Evolutionary conservation across 176 grass and related monocot species (phyloP), one percentile per base, ranked within the genome.

Genomic region (Oryza officinalis): DNA sequence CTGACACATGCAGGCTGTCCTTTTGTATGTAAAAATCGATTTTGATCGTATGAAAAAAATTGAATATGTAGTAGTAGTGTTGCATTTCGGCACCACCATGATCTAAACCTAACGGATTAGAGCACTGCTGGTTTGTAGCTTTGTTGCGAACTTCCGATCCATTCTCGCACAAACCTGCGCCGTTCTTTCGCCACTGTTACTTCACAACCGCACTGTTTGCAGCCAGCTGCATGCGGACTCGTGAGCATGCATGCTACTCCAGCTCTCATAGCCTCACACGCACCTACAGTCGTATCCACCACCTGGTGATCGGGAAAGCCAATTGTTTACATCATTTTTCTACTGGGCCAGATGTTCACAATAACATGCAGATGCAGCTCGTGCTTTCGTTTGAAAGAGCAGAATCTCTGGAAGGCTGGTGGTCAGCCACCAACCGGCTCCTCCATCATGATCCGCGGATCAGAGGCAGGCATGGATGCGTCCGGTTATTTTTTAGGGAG

Each of bases 381-480:
- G 10, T 66, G 27, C 33, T 37, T 67, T 40, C 18, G 17, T 67
- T 13, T 35, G 59, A 57, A 13, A 31, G 27, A 86, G 72, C 23
- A 69, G 22, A 90, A 66, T 82, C 74, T 65, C 27, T 14, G 35
- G 25, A 57, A 85, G 33, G 72, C 59, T 47, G 26, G 22, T 60
- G 54, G 73, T 63, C 84, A 86, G 46, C 84, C 80, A 77, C 84
- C 88, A 79, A 86, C 83, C 74, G 0, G 0, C 80, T 74, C 4
- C 22, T 2, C 45, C 63, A 86, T 74, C 73, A 74, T 86, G 31
- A 15, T 69, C 50, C 15, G 54, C 31, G 3, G 65, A 72, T 85
- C 38, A 35, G 2, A 41, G 49, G 50, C 12, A 30, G 5, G 38
- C 23, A 59, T 81, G 78, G 83, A 67, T n/a, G 43, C 5, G 2